These are phyloP conservation scores for Melastoma candidum DNA, from an alignment of 441 rosid genomes.

Conservation along the genomic window DNA sequence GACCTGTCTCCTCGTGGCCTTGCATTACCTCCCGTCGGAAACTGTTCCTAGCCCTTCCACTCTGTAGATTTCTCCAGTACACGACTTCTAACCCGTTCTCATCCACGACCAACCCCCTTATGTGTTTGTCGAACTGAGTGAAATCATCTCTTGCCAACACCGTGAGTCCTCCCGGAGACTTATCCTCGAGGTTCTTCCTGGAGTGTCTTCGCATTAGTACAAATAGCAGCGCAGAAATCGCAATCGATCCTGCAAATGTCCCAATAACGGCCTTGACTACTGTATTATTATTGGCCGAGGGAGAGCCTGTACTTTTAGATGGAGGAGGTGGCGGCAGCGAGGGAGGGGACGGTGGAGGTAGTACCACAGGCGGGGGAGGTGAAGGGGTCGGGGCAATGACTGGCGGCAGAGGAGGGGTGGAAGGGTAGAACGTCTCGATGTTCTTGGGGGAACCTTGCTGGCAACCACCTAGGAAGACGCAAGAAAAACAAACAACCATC, in stretches of 20 bases:
- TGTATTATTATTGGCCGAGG: conserved; percentile 3
- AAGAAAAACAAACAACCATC: too few species aligned
- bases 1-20: conserved; percentile 13
- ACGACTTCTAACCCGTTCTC: conserved; percentile 79
- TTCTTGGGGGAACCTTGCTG: too few species aligned
- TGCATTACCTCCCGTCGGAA: conserved; percentile 15
- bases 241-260: conserved; percentile 52
- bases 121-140: conserved; percentile 28
- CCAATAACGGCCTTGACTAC: conserved; percentile 57
- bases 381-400: neutral
- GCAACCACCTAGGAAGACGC: too few species aligned
- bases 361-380: neutral
- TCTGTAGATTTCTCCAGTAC: conserved; percentile 60
- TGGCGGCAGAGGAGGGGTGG: too few species aligned
- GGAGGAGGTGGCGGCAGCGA: conserved; percentile 10
- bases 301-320: conserved; percentile 1
- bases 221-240: conserved; percentile 49
- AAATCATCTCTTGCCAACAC: conserved; percentile 23
- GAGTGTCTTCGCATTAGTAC: conserved; percentile 26
- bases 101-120: conserved; percentile 57
- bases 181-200: conserved; percentile 19
- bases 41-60: conserved; percentile 13
- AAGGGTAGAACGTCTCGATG: too few species aligned
- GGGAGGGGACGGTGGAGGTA: conserved; percentile 11
- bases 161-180: conserved; percentile 14